These are phyloP conservation scores for Triadica sebifera DNA, from an alignment of 345 rosid species.

Conservation along the genomic window DNA sequence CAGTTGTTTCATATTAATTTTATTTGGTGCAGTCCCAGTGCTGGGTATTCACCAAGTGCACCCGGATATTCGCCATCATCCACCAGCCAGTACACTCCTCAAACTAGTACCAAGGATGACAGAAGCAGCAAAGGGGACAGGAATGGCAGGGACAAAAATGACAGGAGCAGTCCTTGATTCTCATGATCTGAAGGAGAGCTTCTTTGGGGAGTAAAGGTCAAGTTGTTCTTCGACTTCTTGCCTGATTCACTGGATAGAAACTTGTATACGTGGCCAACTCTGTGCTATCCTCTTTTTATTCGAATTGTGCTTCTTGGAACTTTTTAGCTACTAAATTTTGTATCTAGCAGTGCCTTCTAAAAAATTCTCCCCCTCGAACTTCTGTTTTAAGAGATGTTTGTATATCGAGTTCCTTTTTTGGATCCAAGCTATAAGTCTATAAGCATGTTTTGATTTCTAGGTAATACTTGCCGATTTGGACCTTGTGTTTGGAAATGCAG, in stretches of 20 bases:
- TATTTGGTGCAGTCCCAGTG: slow-evolving; percentile 53
- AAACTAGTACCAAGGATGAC: slow-evolving; percentile 52
- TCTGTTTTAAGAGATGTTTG: neutral
- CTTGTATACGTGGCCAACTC: neutral
- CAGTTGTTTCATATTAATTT: neutral
- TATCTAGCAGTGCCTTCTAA: neutral
- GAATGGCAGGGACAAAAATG: slow-evolving; percentile 27
- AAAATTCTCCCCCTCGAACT: neutral
- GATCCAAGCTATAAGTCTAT: neutral
- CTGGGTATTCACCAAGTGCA: slow-evolving; percentile 79
- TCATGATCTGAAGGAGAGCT: neutral
- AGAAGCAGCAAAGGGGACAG: slow-evolving; percentile 27
- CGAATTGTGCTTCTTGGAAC: neutral
- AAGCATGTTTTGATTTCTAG: neutral
- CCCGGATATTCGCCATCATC: slow-evolving; percentile 85
- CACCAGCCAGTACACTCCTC: slow-evolving; percentile 75
- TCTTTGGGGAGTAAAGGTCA: neutral
- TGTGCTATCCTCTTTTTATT: too few species aligned
- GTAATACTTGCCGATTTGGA: too few species aligned
- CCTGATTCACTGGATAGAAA: neutral
- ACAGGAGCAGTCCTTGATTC: slow-evolving; percentile 19
- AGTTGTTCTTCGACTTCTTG: slow-evolving; percentile 3
- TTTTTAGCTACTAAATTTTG: neutral
- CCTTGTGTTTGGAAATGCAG: too few species aligned
- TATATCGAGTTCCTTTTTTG: neutral